Base-by-base conservation (phyloP, 768 basidiomycete species). In the Hysterangium stoloniferum region DNA sequence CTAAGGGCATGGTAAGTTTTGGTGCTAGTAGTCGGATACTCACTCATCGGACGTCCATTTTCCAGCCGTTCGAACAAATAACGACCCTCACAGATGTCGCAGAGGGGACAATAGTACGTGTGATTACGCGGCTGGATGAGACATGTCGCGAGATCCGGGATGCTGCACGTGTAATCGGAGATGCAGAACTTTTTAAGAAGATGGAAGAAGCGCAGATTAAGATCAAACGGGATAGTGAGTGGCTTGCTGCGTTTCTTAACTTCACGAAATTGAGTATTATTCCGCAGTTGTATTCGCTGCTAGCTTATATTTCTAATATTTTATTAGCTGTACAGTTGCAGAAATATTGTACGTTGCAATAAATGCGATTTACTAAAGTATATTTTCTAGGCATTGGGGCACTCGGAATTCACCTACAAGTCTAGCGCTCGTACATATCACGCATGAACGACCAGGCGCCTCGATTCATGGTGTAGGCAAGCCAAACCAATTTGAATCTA, bases 91-190 rank as follows among this genome's bases (percentile, higher is more conserved):
- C 96, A 0, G 96, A 98, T 63, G 86, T 96, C 12, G 81, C 90
- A 4, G 96, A 99, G 65, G 96, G 96, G 0, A 97, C 94, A 0
- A 93, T 99, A 55, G 96, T 99, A 12, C 80, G 96, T 40, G 87
- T 90, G 48, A 97, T 99, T 61, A 97, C 91, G 2, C 80, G 96
- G 8, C 69, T 98, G 44, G 96, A 99, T 61, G 95, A 98, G 68
- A 95, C 93, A 0, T 98, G 96, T 64, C 74, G 94, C 41, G 96
- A 99, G 67, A 93, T 99, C 4, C 68, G 95, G 59, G 96, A 99
- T 65, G 95, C 95, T 2, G 96, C 96, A 6, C 78, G 96, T 29
- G 94, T 98, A 33, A 96, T 98, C 46, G 96, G 96, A 2, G 96
- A 98, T 65, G 85, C 86, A 20, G 92, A 89, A 44, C 67, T 99